Base-by-base conservation (phyloP, 2,329 filamentous ascomycete species). In the Aspergillus tamarii region DNA sequence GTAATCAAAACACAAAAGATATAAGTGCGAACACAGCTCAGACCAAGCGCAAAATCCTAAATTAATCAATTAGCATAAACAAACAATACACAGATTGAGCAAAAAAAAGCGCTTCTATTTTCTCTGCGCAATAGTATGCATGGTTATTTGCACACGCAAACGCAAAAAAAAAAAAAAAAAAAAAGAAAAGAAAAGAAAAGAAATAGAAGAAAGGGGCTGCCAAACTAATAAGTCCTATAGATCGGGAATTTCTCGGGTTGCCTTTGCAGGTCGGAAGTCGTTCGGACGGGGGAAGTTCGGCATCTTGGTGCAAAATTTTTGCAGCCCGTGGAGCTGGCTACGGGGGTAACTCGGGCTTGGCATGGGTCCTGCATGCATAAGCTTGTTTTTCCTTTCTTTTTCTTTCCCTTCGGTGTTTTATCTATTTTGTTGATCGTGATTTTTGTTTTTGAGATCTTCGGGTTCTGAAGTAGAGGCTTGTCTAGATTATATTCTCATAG, bases 201-300 rank as follows among this genome's bases (percentile, higher is more conserved):
- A 59, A 11, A 41, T 41, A 41, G 16, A 52, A 28, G 23, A 39
- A 59, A 30, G 57, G 48, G 52, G 52, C 53, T 21, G 32, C 19
- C 34, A 48, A 28, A 14, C 54, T 59, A 53, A 16, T 53, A 60
- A 36, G 46, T 41, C 53, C 34, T 60, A 55, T 55, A 62, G 39
- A 45, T 68, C 65, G 65, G 63, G 19, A 14, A 21, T 60, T 26
- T n/a, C 32, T 62, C 57, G 54, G 57, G 1, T 28, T 54, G 16
- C 7, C 16, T 21, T 21, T 32, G 43, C n/a, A 21, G 21, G 30
- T 16, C 57, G 57, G 62, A 21, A 43, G 30, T 64, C 26, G 5
- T 46, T 60, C 57, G 63, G 60, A 30, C 45, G 41, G 55, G 32
- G 50, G 21, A 50, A 39, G 19, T 41, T 60, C 45, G 59, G 46